These are phyloP conservation scores for Heterococcus sp. DNA, from an alignment of 108 stramenopile species.

Conservation along the genomic window DNA sequence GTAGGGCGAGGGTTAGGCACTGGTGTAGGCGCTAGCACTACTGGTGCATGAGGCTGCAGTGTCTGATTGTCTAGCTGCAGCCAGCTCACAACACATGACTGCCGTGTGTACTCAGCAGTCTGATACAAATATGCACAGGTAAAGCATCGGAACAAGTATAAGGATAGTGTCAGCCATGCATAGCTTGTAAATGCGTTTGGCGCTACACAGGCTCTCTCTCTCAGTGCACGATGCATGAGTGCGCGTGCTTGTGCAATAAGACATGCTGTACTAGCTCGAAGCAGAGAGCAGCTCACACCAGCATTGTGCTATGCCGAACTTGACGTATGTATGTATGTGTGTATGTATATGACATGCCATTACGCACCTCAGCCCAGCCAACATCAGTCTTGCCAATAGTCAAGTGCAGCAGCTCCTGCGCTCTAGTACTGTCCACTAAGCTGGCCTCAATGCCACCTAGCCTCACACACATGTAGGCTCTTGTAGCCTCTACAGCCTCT, in stretches of 20 bases:
- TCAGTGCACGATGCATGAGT: slow-evolving; percentile 1
- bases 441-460: background rate
- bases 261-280: background rate
- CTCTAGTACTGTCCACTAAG: slow-evolving; percentile 7
- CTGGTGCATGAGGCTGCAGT: slow-evolving; percentile 28
- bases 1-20: slow-evolving; percentile 30
- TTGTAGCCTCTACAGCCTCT: background rate
- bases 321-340: background rate
- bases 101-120: slow-evolving; percentile 22
- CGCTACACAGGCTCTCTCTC: no score
- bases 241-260: background rate
- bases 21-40: slow-evolving; percentile 37
- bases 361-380: background rate
- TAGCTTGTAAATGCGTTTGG: no score
- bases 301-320: background rate
- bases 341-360: background rate
- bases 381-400: slow-evolving; percentile 4
- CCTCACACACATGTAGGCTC: background rate
- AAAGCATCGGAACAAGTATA: no score
- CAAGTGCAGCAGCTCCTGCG: slow-evolving; percentile 38
- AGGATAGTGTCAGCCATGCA: no score
- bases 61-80: slow-evolving; percentile 48
- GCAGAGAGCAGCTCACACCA: background rate
- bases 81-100: slow-evolving; percentile 30
- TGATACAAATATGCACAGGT: background rate